These are phyloP conservation scores for Mycena belliarum DNA, from an alignment of 768 basidiomycete species.

Conservation along the genomic window DNA sequence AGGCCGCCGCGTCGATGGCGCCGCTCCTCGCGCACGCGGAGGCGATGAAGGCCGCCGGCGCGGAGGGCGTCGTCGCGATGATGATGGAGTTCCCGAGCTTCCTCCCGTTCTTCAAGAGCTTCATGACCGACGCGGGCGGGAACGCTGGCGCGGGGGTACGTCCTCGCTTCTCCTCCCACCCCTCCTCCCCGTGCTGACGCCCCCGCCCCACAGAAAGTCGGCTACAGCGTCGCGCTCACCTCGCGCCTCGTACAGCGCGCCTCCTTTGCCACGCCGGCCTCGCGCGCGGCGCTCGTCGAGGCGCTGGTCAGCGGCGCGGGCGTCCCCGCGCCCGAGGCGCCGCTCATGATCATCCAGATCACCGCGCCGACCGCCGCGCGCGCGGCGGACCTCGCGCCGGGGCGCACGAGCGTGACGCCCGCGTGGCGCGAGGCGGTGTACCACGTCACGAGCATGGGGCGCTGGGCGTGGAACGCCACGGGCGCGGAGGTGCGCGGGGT, in stretches of 20 bases:
- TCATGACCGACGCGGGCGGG: conserved; percentile 30
- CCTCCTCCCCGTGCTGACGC: background rate
- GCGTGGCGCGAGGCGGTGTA: conserved; percentile 44
- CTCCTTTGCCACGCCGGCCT: conserved; percentile 36
- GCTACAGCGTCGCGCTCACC: conserved; percentile 40
- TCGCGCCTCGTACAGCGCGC: conserved; percentile 45
- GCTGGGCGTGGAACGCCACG: conserved; percentile 51
- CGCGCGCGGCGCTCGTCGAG: conserved; percentile 33
- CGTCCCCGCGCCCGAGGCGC: conserved; percentile 28
- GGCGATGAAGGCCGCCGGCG: conserved; percentile 25
- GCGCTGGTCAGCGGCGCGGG: conserved; percentile 37
- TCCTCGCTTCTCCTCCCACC: no score
- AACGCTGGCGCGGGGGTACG: conserved; percentile 37
- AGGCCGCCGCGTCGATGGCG: conserved; percentile 42
- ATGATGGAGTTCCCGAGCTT: conserved; percentile 45
- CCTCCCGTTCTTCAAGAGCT: conserved; percentile 26
- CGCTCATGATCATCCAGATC: conserved; percentile 44
- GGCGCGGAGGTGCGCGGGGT: conserved; percentile 32
- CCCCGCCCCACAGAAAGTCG: conserved; percentile 33
- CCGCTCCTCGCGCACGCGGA: conserved; percentile 41
- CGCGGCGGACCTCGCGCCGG: conserved; percentile 30
- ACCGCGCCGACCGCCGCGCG: conserved; percentile 31
- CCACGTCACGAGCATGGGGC: conserved; percentile 44
- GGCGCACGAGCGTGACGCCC: conserved; percentile 44
- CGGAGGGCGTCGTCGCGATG: conserved; percentile 28